Evolutionary conservation across 2,329 filamentous ascomycete genomes (phyloP).

Genomic region (Arachnomyces sp.): DNA sequence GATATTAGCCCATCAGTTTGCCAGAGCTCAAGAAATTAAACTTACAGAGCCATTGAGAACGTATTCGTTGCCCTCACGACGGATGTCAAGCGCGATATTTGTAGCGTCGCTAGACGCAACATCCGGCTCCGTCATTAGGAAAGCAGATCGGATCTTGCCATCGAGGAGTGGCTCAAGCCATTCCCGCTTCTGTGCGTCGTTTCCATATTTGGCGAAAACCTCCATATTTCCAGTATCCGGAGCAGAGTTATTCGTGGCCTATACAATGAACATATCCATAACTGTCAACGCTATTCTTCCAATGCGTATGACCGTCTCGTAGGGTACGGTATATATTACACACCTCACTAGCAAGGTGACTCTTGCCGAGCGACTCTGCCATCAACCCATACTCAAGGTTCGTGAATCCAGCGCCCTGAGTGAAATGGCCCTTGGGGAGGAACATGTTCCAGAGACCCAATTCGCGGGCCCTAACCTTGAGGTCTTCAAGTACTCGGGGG

Average conservation of each 20-base stretch:
- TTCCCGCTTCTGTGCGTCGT: constrained; percentile 69
- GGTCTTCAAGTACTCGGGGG: constrained; percentile 73
- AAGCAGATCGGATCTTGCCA: constrained; percentile 78
- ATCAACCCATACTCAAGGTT: constrained; percentile 97
- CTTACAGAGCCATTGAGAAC: constrained; percentile 77
- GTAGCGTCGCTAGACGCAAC: constrained; percentile 84
- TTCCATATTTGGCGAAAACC: constrained; percentile 84
- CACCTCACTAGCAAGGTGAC: constrained; percentile 65
- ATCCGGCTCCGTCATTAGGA: constrained; percentile 89
- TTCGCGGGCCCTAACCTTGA: constrained; percentile 74
- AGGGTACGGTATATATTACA: constrained; percentile 17
- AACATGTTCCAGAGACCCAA: constrained; percentile 98
- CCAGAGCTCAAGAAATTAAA: constrained; percentile 4
- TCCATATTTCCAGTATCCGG: constrained; percentile 96
- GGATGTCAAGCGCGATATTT: constrained; percentile 81
- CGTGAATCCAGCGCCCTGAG: constrained; percentile 84
- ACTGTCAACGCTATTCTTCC: not conserved
- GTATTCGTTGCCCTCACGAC: constrained; percentile 75
- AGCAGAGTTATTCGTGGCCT: constrained; percentile 78
- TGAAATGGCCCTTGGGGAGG: constrained; percentile 88
- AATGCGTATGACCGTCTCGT: no score
- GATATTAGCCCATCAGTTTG: not conserved
- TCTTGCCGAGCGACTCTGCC: constrained; percentile 92
- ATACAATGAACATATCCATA: constrained; percentile 2
- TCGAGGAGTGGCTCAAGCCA: constrained; percentile 78